Base-by-base conservation (phyloP, 2,329 filamentous ascomycete genomes). In the Clonostachys solani region DNA sequence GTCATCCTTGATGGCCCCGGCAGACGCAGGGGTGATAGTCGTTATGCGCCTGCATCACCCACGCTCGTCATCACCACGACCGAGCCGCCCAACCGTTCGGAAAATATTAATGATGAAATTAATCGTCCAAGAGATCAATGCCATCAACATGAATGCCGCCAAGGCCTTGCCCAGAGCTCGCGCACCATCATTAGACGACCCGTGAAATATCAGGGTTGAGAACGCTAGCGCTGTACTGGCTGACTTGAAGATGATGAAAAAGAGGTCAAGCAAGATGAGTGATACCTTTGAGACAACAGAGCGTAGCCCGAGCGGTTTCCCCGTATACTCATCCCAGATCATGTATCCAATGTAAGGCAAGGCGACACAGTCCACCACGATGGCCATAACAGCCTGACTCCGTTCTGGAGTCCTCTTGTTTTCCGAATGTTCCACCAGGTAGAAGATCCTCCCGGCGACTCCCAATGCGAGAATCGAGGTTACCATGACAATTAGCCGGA, bases 161-260 rank as follows among this genome's bases (percentile, higher is more conserved):
- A 97, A 69, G 5, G 87, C 86, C 61, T 84, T 83, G 54, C 75
- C 75, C 45, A 78, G 59, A 36, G 87, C 81, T 40, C 83, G 72
- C 40, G 73, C 65, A 42, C 65, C 50, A 15, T 50, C 53, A 41
- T 63, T 56, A 19, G 60, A 58, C 10, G 65, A 53, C 45, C 69
- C 66, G 60, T 77, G 66, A 60, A 80, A 75, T 63, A 89, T 85
- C 46, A 96, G 72, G 9, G 89, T 87, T 61, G 89, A 87, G 63
- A 96, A 96, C 2, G 92, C 92, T 53, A 99, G 73, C 38, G 89
- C 88, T 23, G 95, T 80, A 68, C 96, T 97, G 45, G 92, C 91
- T 5, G 92, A 91, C 65, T 96, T 92, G 71, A 99, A 96, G 40
- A 97, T 92, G 60, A 99, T 96, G 64, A 99, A 99, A 59, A 96